Evolutionary conservation across 129 eudicot genomes (phyloP).

Genomic region (Pittosporum tobira): DNA sequence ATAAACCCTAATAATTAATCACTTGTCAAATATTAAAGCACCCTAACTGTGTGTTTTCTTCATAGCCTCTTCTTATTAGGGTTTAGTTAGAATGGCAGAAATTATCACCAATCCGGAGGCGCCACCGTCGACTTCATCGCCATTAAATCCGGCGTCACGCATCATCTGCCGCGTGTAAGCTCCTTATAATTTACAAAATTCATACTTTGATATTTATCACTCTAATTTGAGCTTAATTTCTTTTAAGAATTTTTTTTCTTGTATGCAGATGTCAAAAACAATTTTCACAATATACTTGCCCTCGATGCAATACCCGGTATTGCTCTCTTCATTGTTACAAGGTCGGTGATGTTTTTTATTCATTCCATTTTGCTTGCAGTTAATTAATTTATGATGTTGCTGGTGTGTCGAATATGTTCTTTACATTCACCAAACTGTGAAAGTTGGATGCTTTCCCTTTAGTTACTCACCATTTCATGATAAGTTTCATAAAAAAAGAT

Average conservation of each 20-base stretch:
- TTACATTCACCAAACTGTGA: background rate
- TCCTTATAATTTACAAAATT: background rate
- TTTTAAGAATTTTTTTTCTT: background rate
- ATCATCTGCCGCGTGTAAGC: conserved; percentile 75
- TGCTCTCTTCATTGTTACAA: conserved; percentile 96
- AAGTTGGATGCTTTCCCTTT: too few relatives aligned
- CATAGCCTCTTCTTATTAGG: background rate
- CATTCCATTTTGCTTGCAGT: background rate
- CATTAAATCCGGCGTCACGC: conserved; percentile 50
- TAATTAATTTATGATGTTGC: background rate
- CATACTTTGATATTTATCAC: background rate
- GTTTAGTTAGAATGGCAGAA: conserved; percentile 38
- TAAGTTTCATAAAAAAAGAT: too few relatives aligned
- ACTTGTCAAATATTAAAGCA: too few relatives aligned
- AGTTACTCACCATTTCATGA: too few relatives aligned
- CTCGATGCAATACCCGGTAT: conserved; percentile 82
- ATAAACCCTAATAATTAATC: too few relatives aligned
- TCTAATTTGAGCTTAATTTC: background rate
- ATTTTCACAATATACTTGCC: conserved; percentile 87
- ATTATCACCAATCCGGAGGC: conserved; percentile 30
- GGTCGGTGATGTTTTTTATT: conserved; percentile 25
- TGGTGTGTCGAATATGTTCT: background rate
- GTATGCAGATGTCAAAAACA: conserved; percentile 75
- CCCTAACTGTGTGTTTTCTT: too few relatives aligned
- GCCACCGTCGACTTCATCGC: conserved; percentile 32